Conservation (phyloP, 148 eudicot species). For the Camellia japonica region DNA sequence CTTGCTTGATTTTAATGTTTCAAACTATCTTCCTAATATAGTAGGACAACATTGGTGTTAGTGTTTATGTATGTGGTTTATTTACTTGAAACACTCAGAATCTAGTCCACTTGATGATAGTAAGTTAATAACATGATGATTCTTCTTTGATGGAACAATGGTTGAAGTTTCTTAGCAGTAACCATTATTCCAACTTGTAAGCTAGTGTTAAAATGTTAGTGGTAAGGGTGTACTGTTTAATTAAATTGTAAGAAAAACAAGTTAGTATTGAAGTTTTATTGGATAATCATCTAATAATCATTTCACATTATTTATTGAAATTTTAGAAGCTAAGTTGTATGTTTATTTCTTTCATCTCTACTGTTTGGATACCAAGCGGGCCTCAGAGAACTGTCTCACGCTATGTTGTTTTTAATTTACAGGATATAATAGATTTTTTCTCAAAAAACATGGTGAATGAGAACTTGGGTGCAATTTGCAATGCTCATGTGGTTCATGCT, state of each 20-base stretch:
- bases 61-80: not conserved
- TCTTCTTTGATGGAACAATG: not conserved
- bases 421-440: constrained; percentile 88
- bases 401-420: constrained; percentile 18
- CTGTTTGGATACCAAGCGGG: not conserved
- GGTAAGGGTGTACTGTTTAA: too few relatives aligned
- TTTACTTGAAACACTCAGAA: not conserved
- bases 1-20: not conserved
- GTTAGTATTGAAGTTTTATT: too few relatives aligned
- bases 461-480: constrained; percentile 78
- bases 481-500: constrained; percentile 94
- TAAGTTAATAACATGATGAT: not conserved
- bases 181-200: not conserved
- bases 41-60: not conserved
- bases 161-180: not conserved
- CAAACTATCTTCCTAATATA: not conserved
- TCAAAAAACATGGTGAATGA: constrained; percentile 82
- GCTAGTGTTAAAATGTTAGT: not conserved
- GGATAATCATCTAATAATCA: not conserved
- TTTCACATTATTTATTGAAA: not conserved
- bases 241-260: too few relatives aligned
- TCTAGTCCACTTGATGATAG: not conserved
- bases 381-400: not conserved
- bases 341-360: not conserved
- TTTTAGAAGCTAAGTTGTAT: not conserved